Evolutionary conservation across 805 yeast species (phyloP).

Genomic region (Saccharomycopsis sp.): DNA sequence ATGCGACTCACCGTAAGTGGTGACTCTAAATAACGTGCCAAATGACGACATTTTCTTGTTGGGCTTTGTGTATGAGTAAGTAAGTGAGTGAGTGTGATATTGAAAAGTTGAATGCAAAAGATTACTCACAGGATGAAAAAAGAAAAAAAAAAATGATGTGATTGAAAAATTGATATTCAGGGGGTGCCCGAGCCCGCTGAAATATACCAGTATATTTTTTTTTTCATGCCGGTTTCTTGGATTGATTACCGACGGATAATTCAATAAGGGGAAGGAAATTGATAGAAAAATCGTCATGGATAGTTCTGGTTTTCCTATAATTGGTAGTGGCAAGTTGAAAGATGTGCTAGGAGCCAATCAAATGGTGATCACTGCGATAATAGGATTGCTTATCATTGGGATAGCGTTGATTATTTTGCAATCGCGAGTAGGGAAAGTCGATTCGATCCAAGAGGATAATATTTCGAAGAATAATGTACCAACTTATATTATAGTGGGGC

Average conservation of each 20-base stretch:
- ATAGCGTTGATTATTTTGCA: conserved; percentile 7
- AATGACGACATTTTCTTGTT: conserved; percentile 57
- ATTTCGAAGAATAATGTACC: conserved; percentile 33
- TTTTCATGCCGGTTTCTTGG: no score
- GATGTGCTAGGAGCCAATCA: conserved; percentile 3
- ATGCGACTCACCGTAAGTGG: conserved; percentile 98
- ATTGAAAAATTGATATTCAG: no score
- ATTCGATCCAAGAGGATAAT: conserved; percentile 1
- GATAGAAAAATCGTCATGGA: background rate
- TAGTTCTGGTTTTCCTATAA: background rate
- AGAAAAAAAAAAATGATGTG: background rate
- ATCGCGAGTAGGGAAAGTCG: background rate
- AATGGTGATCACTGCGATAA: conserved; percentile 1
- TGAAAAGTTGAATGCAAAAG: no score
- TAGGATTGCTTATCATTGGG: conserved; percentile 8
- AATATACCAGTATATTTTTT: no score
- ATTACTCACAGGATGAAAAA: background rate
- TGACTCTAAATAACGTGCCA: conserved; percentile 56
- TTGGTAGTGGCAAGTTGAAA: background rate
- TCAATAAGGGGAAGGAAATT: background rate
- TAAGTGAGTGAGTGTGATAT: no score
- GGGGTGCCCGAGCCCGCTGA: no score
- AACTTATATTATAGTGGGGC: conserved; percentile 58
- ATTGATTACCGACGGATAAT: no score
- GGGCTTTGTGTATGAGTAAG: background rate